Evolutionary conservation across 208 protist genomes (phyloP), one percentile per base, ranked within the genome.

Genomic region (Novymonas esmeraldas): DNA sequence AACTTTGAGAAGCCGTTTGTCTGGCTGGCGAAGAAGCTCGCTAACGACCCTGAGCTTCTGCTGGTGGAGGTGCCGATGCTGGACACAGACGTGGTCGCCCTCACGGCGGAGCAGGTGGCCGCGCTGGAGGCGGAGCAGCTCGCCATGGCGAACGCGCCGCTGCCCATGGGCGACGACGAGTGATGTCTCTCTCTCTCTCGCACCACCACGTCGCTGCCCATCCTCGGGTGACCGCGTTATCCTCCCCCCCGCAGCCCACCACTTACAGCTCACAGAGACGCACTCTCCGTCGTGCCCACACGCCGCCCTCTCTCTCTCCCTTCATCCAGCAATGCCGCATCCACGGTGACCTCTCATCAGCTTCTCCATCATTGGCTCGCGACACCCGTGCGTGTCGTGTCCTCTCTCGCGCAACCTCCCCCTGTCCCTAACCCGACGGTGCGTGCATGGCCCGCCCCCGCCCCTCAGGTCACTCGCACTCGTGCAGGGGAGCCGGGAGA

Each of bases 1-100:
- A 99, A 99, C 86, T 99, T 99, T 79, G 99, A 99, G 90, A 99
- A 99, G 93, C 99, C 99, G 31, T 99, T 99, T 87, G 87, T 99
- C 26, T 99, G 95, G 94, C 93, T 99, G 18, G 96, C 97, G 38
- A 97, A 98, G 80, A 98, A 98, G 77, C 90, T 99, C 26, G 85
- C 87, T 59, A 98, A 98, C 81, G 94, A 99, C 79, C 76, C 81
- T 59, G 93, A 99, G 42, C 92, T 99, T 38, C 63, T 82, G 41
- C 97, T 99, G 60, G 90, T 95, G 64, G 94, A 98, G 85, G 85
- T 92, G 20, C 92, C 91, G 50, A 78, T 94, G 58, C 82, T 94
- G 36, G 88, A 94, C 51, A 73, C 78, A 11, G 78, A 79, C 26
- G 90, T 81, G 60, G 79, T 95, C 24, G 72, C 82, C 44, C 81